phyloP scores from a whole-genome alignment of 2,329 filamentous ascomycete species.

The Furcasterigmium sp. region DNA sequence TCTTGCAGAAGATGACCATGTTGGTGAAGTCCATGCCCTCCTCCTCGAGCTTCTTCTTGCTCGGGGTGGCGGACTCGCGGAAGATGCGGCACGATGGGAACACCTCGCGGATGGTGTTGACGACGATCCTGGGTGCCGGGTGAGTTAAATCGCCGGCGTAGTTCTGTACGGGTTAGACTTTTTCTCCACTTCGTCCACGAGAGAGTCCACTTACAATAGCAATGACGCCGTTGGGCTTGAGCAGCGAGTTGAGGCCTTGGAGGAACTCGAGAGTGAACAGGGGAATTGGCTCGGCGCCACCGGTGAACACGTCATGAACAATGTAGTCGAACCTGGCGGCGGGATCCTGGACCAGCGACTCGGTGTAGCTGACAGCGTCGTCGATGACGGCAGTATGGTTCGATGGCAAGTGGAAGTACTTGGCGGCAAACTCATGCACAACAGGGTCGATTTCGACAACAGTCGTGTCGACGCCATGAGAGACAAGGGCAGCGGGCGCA shows the following conservation, averaged over 20 bases:
- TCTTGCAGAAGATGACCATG: slow-evolving; percentile 91
- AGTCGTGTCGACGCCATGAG: slow-evolving; percentile 86
- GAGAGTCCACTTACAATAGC: slow-evolving; percentile 63
- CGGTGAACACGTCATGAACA: slow-evolving; percentile 96
- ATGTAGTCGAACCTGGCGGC: slow-evolving; percentile 76
- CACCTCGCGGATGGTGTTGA: slow-evolving; percentile 74
- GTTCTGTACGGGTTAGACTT: slow-evolving; percentile 58
- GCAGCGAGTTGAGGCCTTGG: slow-evolving; percentile 59
- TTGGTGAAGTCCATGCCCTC: slow-evolving; percentile 76
- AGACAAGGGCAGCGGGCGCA: slow-evolving; percentile 77
- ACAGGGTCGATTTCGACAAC: slow-evolving; percentile 92
- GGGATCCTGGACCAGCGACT: slow-evolving; percentile 33
- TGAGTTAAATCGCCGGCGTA: slow-evolving; percentile 86
- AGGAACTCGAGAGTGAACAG: slow-evolving; percentile 89
- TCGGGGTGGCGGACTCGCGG: slow-evolving; percentile 62
- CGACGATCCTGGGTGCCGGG: slow-evolving; percentile 69
- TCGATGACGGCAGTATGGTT: slow-evolving; percentile 77
- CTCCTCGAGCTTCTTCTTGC: slow-evolving; percentile 39
- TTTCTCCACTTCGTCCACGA: too few species aligned
- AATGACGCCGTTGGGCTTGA: slow-evolving; percentile 75
- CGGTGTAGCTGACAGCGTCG: slow-evolving; percentile 72
- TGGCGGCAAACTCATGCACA: slow-evolving; percentile 75
- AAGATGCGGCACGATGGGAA: slow-evolving; percentile 92
- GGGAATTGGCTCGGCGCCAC: slow-evolving; percentile 82
- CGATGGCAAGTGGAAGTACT: slow-evolving; percentile 74